These are phyloP conservation scores for Aspergillus tubingensis DNA, from an alignment of 2,329 filamentous ascomycete genomes.

Conservation along the genomic window DNA sequence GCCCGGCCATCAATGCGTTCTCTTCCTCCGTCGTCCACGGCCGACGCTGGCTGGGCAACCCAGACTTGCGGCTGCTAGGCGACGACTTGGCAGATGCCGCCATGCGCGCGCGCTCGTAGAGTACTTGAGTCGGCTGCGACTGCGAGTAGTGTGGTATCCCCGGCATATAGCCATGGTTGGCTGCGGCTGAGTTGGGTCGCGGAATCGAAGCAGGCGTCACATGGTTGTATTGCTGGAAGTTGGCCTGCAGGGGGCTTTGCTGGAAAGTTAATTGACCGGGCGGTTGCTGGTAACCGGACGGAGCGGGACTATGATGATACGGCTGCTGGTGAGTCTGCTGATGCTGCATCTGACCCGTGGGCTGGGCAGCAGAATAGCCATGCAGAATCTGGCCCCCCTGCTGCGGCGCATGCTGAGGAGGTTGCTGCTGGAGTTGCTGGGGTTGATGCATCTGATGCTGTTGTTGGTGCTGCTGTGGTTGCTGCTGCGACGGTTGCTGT, in stretches of 20 bases:
- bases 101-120: constrained; percentile 60
- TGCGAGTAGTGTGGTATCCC: constrained; percentile 50
- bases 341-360: constrained; percentile 25
- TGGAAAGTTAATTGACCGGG: constrained; percentile 39
- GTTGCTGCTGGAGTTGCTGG: constrained; percentile 25
- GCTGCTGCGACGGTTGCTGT: constrained; percentile 31
- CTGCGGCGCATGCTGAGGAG: constrained; percentile 26
- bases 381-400: constrained; percentile 36
- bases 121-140: constrained; percentile 55
- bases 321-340: constrained; percentile 31
- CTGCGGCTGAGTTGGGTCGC: constrained; percentile 36
- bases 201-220: constrained; percentile 32
- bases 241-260: constrained; percentile 42
- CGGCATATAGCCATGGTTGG: constrained; percentile 48
- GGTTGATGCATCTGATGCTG: constrained; percentile 24
- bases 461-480: constrained; percentile 30
- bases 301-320: constrained; percentile 40
- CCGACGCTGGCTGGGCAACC: constrained; percentile 62
- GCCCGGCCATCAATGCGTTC: constrained; percentile 82
- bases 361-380: constrained; percentile 38
- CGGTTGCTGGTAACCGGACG: constrained; percentile 39
- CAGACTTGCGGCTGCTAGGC: constrained; percentile 54
- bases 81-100: constrained; percentile 59
- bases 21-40: constrained; percentile 91
- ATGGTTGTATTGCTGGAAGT: constrained; percentile 46